Conservation (phyloP, 1,284 basidiomycete genomes). For the Lentinula novae-zelandiae region DNA sequence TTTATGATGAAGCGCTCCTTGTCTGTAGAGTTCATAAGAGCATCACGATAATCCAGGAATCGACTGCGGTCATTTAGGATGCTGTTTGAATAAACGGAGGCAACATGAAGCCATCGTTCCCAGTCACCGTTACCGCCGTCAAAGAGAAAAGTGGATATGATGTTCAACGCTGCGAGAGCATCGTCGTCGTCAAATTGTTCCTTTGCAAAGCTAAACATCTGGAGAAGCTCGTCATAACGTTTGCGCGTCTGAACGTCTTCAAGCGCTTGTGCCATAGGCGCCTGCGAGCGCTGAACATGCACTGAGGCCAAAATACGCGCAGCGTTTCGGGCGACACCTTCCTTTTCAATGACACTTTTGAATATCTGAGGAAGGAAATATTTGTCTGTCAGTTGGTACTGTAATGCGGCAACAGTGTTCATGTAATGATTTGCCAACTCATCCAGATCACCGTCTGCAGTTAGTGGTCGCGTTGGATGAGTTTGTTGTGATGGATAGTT, state of each 20-base stretch:
- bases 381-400: slow-evolving; percentile 62
- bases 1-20: slow-evolving; percentile 68
- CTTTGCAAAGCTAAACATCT: slow-evolving; percentile 21
- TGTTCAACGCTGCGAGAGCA: slow-evolving; percentile 72
- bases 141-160: slow-evolving; percentile 73
- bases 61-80: slow-evolving; percentile 34
- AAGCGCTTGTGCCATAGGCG: slow-evolving; percentile 20
- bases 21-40: slow-evolving; percentile 42
- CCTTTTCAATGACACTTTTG: slow-evolving; percentile 34
- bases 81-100: slow-evolving; percentile 46
- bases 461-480: not conserved
- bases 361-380: slow-evolving; percentile 46
- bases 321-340: slow-evolving; percentile 44
- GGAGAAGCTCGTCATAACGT: slow-evolving; percentile 23
- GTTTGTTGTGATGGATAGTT: not conserved
- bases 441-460: slow-evolving; percentile 21
- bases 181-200: slow-evolving; percentile 47
- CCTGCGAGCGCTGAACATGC: slow-evolving; percentile 34
- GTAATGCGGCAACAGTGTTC: slow-evolving; percentile 51
- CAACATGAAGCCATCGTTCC: slow-evolving; percentile 60
- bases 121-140: slow-evolving; percentile 67
- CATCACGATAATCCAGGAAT: slow-evolving; percentile 36
- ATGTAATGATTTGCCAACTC: slow-evolving; percentile 43
- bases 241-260: slow-evolving; percentile 24
- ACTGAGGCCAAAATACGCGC: slow-evolving; percentile 55